Conservation (phyloP, 2,329 filamentous ascomycete species). For the Cladophialophora bantiana region DNA sequence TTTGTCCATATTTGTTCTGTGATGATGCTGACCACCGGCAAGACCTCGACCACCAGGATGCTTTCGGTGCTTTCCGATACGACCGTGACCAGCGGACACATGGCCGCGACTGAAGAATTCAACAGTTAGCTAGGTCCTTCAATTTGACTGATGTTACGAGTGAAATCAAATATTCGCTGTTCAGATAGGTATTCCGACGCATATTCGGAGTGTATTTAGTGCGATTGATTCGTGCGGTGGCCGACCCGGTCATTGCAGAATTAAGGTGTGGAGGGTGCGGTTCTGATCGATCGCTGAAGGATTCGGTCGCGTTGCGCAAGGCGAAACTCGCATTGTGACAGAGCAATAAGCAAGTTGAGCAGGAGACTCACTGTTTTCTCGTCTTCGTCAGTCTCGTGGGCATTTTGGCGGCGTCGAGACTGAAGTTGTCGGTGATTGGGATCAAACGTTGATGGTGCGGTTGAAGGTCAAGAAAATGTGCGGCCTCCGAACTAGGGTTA, state of each 20-base stretch:
- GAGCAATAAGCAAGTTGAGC: background rate
- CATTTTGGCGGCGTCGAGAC: slow-evolving; percentile 53
- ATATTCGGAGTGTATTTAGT: background rate
- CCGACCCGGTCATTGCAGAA: background rate
- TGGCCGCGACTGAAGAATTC: slow-evolving; percentile 78
- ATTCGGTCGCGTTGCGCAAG: slow-evolving; percentile 36
- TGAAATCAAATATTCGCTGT: background rate
- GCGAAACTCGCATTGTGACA: background rate
- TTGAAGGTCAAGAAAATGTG: slow-evolving; percentile 18
- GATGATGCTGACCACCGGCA: slow-evolving; percentile 99
- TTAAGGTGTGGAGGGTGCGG: background rate
- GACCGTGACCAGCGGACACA: slow-evolving; percentile 97
- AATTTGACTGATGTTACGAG: slow-evolving; percentile 6
- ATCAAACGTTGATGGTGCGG: background rate
- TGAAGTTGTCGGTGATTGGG: slow-evolving; percentile 29
- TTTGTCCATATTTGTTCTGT: slow-evolving; percentile 90
- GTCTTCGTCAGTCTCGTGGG: slow-evolving; percentile 60
- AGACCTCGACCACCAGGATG: slow-evolving; percentile 79
- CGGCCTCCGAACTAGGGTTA: slow-evolving; percentile 14
- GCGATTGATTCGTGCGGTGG: background rate
- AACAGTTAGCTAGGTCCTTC: slow-evolving; percentile 42
- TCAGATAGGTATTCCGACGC: background rate
- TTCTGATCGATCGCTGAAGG: slow-evolving; percentile 3
- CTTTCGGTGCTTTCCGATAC: slow-evolving; percentile 99
- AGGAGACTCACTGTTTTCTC: slow-evolving; percentile 54